Conservation (phyloP, 345 rosid genomes). For the Linum trigynum region DNA sequence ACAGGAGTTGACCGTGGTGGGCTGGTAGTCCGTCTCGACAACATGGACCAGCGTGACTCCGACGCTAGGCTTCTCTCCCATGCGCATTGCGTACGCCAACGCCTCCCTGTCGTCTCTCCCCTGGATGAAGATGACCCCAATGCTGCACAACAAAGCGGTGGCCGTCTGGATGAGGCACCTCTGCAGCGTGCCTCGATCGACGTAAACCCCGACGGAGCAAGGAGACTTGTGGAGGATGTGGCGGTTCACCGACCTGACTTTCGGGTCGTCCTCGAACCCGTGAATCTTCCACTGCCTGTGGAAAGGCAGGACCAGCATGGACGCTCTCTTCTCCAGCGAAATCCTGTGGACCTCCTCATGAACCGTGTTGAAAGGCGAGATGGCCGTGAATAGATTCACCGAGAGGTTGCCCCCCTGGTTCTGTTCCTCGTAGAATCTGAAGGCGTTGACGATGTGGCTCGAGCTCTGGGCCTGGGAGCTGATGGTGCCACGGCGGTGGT, state of each 20-base stretch:
- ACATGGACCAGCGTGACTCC: conserved; percentile 14
- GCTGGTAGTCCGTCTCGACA: neutral
- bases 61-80: conserved; percentile 18
- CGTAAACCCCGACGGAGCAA: conserved; percentile 33
- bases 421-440: conserved; percentile 27
- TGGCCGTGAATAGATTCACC: conserved; percentile 37
- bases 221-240: conserved; percentile 47
- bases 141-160: conserved; percentile 8
- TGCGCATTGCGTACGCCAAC: conserved; percentile 21
- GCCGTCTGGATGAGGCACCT: conserved; percentile 1
- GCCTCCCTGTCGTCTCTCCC: conserved; percentile 29
- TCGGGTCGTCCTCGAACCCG: conserved; percentile 25
- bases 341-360: conserved; percentile 47
- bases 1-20: neutral
- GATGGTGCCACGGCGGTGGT: neutral
- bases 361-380: conserved; percentile 37
- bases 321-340: conserved; percentile 40
- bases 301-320: conserved; percentile 38
- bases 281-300: conserved; percentile 29
- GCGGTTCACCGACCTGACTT: conserved; percentile 26
- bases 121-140: conserved; percentile 36
- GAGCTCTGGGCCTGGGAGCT: conserved; percentile 6
- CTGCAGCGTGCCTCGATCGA: conserved; percentile 25
- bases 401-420: conserved; percentile 23
- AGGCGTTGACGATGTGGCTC: conserved; percentile 27